Base-by-base conservation (phyloP, 2,329 filamentous ascomycete species). In the Claviceps fusiformis region DNA sequence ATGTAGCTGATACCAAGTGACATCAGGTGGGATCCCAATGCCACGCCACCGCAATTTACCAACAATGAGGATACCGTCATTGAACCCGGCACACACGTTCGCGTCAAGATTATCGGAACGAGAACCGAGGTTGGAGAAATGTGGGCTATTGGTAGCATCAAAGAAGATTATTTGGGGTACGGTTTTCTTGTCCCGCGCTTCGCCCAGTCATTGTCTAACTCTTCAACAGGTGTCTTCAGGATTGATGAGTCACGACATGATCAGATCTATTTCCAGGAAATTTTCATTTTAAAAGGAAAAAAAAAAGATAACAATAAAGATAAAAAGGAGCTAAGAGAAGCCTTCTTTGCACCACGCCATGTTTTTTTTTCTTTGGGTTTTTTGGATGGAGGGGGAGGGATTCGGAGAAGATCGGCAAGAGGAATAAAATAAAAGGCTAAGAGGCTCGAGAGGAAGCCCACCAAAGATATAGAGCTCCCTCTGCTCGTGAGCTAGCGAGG, bases 101-200 rank as follows among this genome's bases (percentile, higher is more conserved):
- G 93, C 50, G 82, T 97, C 61, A 96, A 96, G 73, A 85, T 98
- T 60, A 89, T 96, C 63, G 93, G 93, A 71, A 87, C 92, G 52
- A 83, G 95, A 71, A 91, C 88, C 60, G 93, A 97, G 69, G 89
- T 97, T 53, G 89, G 89, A 59, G 86, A 89, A 68, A 95, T 98
- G 81, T 96, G 87, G 79, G 93, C 92, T 43, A 95, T 98, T 69
- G 93, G 91, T 58, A 97, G 89, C 62, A 96, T 98, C 74, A 95
- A 95, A 73, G 92, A 86, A 67, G 83, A 86, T 65, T 86, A 84
- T 65, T 76, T 86, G 45, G 83, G 83, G 83, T 85, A 75, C 49
- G 66, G 53, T 49, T 24, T 45, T 27, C 27, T 11, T 45, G 27
- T 29, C 8, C n/a, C 17, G 45, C 6, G 19, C 19, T 19, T 19